phyloP scores from a whole-genome alignment of 352 stramenopile genomes.

The Phytophthora syringae region DNA sequence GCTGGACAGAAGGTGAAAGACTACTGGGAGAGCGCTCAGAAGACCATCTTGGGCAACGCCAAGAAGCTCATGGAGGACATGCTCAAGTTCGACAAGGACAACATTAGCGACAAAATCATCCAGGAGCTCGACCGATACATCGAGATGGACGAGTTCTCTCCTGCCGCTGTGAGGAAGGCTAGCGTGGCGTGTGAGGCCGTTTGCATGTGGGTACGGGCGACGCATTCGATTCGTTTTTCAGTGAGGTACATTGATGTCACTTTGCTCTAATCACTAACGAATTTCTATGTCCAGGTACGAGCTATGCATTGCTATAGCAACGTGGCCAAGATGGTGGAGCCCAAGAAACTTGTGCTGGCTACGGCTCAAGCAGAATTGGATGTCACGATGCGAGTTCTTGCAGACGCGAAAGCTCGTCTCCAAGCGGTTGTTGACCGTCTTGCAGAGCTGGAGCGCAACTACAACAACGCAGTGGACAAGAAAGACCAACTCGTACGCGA shows the following conservation, averaged over 20 bases:
- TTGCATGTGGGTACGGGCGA: slow-evolving; percentile 94
- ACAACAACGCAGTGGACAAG: slow-evolving; percentile 87
- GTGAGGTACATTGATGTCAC: no score
- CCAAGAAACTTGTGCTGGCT: slow-evolving; percentile 90
- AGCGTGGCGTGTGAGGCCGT: slow-evolving; percentile 93
- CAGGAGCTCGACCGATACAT: slow-evolving; percentile 91
- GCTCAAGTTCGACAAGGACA: slow-evolving; percentile 92
- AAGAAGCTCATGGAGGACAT: slow-evolving; percentile 93
- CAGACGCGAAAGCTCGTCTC: slow-evolving; percentile 84
- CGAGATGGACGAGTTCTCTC: slow-evolving; percentile 92
- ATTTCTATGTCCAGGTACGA: no score
- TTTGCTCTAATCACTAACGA: no score
- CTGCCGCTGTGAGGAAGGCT: slow-evolving; percentile 88
- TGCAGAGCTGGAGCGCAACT: slow-evolving; percentile 90
- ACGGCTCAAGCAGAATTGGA: slow-evolving; percentile 87
- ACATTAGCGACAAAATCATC: slow-evolving; percentile 89
- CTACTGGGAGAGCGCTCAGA: slow-evolving; percentile 90
- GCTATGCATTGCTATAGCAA: slow-evolving; percentile 95
- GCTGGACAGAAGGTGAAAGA: slow-evolving; percentile 91
- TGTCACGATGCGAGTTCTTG: slow-evolving; percentile 86
- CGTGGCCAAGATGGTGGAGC: slow-evolving; percentile 92
- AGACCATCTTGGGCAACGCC: slow-evolving; percentile 85
- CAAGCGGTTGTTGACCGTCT: slow-evolving; percentile 89
- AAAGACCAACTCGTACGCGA: slow-evolving; percentile 87
- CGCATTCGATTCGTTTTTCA: no score